Evolutionary conservation across 2,329 filamentous ascomycete genomes (phyloP).

Genomic region (Talaromyces sp.): DNA sequence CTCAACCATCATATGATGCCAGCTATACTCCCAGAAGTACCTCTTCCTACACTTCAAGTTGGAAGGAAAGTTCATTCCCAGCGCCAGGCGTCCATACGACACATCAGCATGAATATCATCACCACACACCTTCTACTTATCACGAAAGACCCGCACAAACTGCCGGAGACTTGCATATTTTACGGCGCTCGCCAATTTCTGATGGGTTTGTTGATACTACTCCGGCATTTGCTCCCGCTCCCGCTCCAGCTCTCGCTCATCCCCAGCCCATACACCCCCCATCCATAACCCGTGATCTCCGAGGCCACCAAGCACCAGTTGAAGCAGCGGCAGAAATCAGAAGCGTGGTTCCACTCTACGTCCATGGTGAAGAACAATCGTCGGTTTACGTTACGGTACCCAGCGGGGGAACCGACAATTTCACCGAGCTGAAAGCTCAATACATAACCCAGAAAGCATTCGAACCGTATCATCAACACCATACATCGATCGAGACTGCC

Average conservation of each 20-base stretch:
- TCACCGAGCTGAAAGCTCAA: slow-evolving; percentile 25
- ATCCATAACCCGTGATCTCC: background rate
- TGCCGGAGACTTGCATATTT: slow-evolving; percentile 14
- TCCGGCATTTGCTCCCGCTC: slow-evolving; percentile 4
- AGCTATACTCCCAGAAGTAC: background rate
- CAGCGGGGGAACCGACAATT: slow-evolving; percentile 3
- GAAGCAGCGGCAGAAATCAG: slow-evolving; percentile 22
- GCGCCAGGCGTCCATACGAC: background rate
- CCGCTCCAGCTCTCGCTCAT: slow-evolving; percentile 13
- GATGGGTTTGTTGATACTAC: slow-evolving; percentile 11
- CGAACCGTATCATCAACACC: slow-evolving; percentile 2
- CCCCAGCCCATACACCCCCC: slow-evolving; percentile 9
- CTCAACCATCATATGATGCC: background rate
- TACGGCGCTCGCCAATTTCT: slow-evolving; percentile 16
- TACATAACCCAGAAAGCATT: slow-evolving; percentile 17
- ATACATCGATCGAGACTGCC: background rate
- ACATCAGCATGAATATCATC: background rate
- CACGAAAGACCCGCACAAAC: background rate
- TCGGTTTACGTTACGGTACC: slow-evolving; percentile 30
- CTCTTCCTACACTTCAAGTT: background rate
- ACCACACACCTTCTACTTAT: background rate
- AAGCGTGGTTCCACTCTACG: slow-evolving; percentile 44
- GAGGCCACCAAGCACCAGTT: background rate
- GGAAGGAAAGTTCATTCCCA: background rate
- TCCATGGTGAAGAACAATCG: slow-evolving; percentile 43